phyloP scores from a whole-genome alignment of 1,139 yeast species.

The Nakaseomyces uthaithaninus region DNA sequence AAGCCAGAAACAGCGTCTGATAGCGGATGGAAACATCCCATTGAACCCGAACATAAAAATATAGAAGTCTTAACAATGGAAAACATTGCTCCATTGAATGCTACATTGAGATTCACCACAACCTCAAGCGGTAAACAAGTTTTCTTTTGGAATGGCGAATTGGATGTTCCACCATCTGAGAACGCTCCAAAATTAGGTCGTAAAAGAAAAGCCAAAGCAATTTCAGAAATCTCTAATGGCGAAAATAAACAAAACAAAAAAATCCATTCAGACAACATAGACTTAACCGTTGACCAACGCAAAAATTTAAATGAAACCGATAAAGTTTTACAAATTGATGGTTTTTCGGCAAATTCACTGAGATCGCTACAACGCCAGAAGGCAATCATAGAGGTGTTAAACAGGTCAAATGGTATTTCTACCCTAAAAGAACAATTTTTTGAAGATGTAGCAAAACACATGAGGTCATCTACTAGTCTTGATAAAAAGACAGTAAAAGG shows the following conservation, averaged over 20 bases:
- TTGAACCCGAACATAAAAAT: constrained; percentile 8
- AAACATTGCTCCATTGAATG: constrained; percentile 24
- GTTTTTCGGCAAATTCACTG: constrained; percentile 29
- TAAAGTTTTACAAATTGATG: constrained; percentile 20
- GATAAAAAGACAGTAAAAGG: constrained; percentile 31
- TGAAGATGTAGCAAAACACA: constrained; percentile 25
- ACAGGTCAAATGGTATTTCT: constrained; percentile 26
- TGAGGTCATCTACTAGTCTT: constrained; percentile 26
- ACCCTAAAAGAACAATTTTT: constrained; percentile 27
- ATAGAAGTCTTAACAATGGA: constrained; percentile 13
- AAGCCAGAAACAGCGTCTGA: neutral
- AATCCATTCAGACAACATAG: neutral
- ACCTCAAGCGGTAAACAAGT: constrained; percentile 16
- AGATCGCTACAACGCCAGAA: constrained; percentile 30
- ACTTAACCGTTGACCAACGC: constrained; percentile 2
- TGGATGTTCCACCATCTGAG: constrained; percentile 17
- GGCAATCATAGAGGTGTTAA: constrained; percentile 27
- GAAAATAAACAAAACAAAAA: constrained; percentile 1
- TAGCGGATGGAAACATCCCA: neutral
- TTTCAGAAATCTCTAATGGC: neutral
- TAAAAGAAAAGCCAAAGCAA: constrained; percentile 15
- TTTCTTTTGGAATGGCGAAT: constrained; percentile 31
- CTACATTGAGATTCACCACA: constrained; percentile 25
- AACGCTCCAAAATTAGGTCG: constrained; percentile 20
- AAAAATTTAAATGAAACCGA: constrained; percentile 6